Conservation (phyloP, 306 rosid genomes). For the Vigna hirtella region DNA sequence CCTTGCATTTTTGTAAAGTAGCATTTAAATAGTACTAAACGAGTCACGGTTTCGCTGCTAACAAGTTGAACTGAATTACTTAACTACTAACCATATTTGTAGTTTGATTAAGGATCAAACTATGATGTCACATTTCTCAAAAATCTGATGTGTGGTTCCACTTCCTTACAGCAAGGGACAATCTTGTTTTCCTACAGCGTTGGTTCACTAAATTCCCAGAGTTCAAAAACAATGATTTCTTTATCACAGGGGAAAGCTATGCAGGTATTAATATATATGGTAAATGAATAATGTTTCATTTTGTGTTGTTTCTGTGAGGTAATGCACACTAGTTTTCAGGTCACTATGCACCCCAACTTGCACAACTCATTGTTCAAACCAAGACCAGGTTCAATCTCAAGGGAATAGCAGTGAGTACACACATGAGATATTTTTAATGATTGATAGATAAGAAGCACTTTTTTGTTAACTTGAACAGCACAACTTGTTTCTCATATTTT, state of each 20-base stretch:
- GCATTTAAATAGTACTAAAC: background rate
- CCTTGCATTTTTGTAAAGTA: background rate
- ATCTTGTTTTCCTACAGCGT: slow-evolving; percentile 61
- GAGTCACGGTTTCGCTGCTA: background rate
- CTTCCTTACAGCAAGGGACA: slow-evolving; percentile 62
- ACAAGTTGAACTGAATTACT: slow-evolving; percentile 5
- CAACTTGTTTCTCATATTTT: background rate
- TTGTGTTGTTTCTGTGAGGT: slow-evolving; percentile 11
- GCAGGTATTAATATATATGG: slow-evolving; percentile 51
- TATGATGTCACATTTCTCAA: background rate
- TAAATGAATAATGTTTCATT: background rate
- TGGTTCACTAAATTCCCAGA: slow-evolving; percentile 68
- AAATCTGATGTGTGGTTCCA: background rate
- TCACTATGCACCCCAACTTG: slow-evolving; percentile 84
- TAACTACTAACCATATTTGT: background rate
- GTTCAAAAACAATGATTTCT: slow-evolving; percentile 62
- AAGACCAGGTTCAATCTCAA: slow-evolving; percentile 60
- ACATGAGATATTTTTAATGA: background rate
- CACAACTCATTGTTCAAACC: slow-evolving; percentile 62
- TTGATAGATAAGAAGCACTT: background rate
- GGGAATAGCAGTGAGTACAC: slow-evolving; percentile 72
- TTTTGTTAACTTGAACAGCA: background rate
- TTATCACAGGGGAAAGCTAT: slow-evolving; percentile 80
- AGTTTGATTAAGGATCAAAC: background rate
- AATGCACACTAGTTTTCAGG: slow-evolving; percentile 51